phyloP scores from a whole-genome alignment of 495 filamentous ascomycete species.

The Neurospora sp. region DNA sequence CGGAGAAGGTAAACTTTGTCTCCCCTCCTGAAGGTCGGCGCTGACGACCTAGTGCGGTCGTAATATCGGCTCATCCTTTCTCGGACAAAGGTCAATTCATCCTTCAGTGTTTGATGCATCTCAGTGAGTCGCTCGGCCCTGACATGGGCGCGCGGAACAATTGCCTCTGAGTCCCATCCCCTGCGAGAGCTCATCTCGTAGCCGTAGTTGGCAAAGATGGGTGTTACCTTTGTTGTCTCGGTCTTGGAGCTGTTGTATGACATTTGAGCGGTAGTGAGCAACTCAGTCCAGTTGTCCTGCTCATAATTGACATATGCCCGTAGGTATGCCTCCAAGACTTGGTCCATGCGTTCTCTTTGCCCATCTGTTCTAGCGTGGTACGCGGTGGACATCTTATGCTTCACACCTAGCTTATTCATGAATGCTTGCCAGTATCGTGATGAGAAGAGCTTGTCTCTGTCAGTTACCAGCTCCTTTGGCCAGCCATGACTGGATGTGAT shows the following conservation, averaged over 20 bases:
- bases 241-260: background rate
- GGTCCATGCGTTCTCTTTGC: no score
- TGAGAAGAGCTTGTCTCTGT: no score
- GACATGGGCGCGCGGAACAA: background rate
- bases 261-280: background rate
- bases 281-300: background rate
- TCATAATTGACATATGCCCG: background rate
- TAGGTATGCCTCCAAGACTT: no score
- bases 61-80: conserved; percentile 9
- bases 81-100: background rate
- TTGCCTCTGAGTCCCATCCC: background rate
- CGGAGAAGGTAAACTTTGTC: conserved; percentile 24
- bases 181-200: background rate
- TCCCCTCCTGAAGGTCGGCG: conserved; percentile 15
- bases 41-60: conserved; percentile 11
- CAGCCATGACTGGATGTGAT: no score
- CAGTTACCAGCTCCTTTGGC: no score
- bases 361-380: no score
- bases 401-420: no score
- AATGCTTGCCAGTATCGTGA: no score
- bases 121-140: conserved; percentile 1
- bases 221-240: background rate
- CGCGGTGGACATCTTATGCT: no score
- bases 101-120: conserved; percentile 10
- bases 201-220: background rate